Evolutionary conservation across 2,329 filamentous ascomycete species (phyloP), one percentile per base, ranked within the genome.

Genomic region (Coniochaeta prunicola): DNA sequence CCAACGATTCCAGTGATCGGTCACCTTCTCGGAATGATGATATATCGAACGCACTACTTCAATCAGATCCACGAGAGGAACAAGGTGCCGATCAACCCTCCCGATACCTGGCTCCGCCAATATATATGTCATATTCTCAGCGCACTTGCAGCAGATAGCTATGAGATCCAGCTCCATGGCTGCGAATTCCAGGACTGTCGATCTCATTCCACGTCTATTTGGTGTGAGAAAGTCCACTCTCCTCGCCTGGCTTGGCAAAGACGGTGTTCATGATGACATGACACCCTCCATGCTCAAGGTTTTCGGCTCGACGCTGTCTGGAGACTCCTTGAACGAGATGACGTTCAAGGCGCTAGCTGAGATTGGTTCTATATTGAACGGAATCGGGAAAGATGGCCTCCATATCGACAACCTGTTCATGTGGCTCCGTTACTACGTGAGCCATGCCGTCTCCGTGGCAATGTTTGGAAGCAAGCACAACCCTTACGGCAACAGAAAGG

Each of bases 391-490:
- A 8, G 62, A 67, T 3, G 64, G 61, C 0, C 42, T 71, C 6
- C 61, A 71, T 30, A 67, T 74, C 9, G 66, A 69, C 1, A 73
- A 73, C 17, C 55, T 80, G 0, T 80, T 68, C 61, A 31, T 67
- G 0, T 78, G 74, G 74, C 45, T 73, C 12, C 68, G 74, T 12
- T 60, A 72, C 9, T 60, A 70, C 3, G 71, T 78, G 59, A 74
- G 72, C 2, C 57, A 72, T 3, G 74, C 75, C 6, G 76, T 74
- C 0, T 69, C 69, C 9, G 61, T 70, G 28, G 70, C 74, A 3
- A 66, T 81, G 24, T 79, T 74, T 53, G 78, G 79, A 1, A 38
- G 8, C 2, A 69, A 74, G 0, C 59, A 73, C 1, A 77, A 80
- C 59, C 76, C 77, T 0, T 69, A 79, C 24, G 67, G 63, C 17